Evolutionary conservation across 768 basidiomycete genomes (phyloP).

Genomic region (Mycena belliarum): DNA sequence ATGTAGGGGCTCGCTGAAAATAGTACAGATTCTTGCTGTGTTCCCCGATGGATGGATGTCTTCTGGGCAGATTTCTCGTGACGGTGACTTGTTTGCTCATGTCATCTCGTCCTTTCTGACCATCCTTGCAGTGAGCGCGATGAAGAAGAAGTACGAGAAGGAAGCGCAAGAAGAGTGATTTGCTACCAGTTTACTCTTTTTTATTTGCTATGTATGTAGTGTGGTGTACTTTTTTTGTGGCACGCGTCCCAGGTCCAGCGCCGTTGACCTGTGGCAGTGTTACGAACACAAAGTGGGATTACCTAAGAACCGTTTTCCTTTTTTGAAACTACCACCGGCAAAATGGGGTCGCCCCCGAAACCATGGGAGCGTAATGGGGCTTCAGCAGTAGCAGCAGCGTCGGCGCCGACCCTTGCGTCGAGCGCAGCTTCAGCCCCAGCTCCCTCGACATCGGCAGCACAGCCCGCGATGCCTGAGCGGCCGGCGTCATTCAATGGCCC

Average conservation of each 20-base stretch:
- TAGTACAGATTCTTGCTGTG: constrained; percentile 64
- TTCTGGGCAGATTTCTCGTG: constrained; percentile 83
- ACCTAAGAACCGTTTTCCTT: constrained; percentile 3
- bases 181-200: not conserved
- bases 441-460: constrained; percentile 29
- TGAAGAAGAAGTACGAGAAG: constrained; percentile 81
- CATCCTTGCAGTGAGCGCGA: constrained; percentile 64
- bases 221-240: no score
- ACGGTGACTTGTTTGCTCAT: constrained; percentile 53
- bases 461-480: constrained; percentile 60
- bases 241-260: no score
- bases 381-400: constrained; percentile 31
- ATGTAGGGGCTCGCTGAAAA: not conserved
- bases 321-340: constrained; percentile 17
- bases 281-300: constrained; percentile 3
- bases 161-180: constrained; percentile 56
- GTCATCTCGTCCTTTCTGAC: not conserved
- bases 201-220: no score
- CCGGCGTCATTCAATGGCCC: constrained; percentile 51
- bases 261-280: no score
- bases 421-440: constrained; percentile 26
- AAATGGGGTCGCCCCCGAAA: constrained; percentile 89
- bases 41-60: constrained; percentile 87
- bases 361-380: constrained; percentile 75
- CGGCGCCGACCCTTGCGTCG: constrained; percentile 20